Percentiles rank a stretch among this genome's conserved stretches.
Conservation (phyloP, 805 yeast genomes). For the Hanseniaspora nectarophila region DNA sequence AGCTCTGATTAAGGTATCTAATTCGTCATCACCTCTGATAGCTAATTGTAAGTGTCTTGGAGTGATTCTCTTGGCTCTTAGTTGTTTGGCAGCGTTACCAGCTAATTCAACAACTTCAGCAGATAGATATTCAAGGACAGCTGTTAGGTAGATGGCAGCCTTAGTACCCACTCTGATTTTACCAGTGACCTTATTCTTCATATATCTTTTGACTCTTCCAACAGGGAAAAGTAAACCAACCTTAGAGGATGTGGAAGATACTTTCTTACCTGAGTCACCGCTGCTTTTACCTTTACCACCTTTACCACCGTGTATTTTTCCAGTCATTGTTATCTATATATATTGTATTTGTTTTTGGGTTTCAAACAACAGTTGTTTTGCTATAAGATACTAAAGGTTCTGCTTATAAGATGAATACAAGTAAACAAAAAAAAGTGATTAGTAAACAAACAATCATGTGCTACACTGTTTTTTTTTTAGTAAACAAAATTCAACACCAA, state of each 20-base stretch:
- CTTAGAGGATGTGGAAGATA: constrained; percentile 82
- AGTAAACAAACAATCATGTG: not conserved
- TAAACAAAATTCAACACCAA: not conserved
- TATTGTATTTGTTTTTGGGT: not conserved
- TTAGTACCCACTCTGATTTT: constrained; percentile 81
- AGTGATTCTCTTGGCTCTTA: constrained; percentile 90
- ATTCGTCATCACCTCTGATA: constrained; percentile 95
- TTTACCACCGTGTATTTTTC: constrained; percentile 93
- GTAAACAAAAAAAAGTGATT: not conserved
- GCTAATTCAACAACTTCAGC: constrained; percentile 97
- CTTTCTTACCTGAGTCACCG: constrained; percentile 50
- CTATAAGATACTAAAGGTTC: not conserved
- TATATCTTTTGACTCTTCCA: constrained; percentile 94
- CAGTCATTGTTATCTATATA: constrained; percentile 49
- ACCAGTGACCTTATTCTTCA: constrained; percentile 82
- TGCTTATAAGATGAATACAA: not conserved
- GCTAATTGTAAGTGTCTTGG: constrained; percentile 96
- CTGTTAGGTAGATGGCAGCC: constrained; percentile 90
- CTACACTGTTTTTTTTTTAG: not conserved
- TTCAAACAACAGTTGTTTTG: not conserved
- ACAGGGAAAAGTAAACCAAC: constrained; percentile 96
- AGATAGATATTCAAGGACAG: constrained; percentile 88
- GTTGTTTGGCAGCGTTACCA: constrained; percentile 95
- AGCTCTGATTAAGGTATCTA: constrained; percentile 84
- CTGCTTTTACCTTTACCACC: constrained; percentile 60